Evolutionary conservation across 1,284 basidiomycete genomes (phyloP).

Genomic region (Laetiporus sulphureus): DNA sequence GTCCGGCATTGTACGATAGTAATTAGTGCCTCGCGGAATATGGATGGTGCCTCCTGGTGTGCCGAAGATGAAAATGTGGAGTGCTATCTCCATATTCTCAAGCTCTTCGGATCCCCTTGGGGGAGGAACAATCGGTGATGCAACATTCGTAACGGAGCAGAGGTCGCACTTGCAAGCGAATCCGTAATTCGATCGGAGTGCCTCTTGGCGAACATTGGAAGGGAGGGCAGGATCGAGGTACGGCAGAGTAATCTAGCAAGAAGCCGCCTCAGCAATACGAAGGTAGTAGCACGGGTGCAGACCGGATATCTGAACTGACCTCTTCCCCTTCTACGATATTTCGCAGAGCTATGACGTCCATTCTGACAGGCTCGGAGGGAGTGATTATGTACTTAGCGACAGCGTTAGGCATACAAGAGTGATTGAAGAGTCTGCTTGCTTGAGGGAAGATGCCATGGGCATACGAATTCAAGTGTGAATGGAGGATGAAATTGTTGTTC

Average conservation of each 20-base stretch:
- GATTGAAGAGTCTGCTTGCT: conserved; percentile 70
- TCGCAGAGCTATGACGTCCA: conserved; percentile 58
- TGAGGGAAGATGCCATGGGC: conserved; percentile 69
- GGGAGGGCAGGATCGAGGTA: conserved; percentile 70
- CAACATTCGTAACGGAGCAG: conserved; percentile 21
- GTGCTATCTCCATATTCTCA: conserved; percentile 25
- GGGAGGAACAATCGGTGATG: conserved; percentile 39
- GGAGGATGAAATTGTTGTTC: conserved; percentile 73
- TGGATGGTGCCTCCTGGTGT: too few species aligned
- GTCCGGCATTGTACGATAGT: conserved; percentile 32
- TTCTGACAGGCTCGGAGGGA: conserved; percentile 31
- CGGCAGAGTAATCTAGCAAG: conserved; percentile 56
- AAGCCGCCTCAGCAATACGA: not conserved
- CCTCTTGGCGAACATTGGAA: conserved; percentile 48
- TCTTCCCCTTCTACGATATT: conserved; percentile 54
- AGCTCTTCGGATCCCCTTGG: conserved; percentile 18
- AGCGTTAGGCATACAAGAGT: conserved; percentile 70
- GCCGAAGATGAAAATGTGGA: conserved; percentile 34
- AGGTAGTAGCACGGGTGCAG: not conserved
- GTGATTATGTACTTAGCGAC: conserved; percentile 50
- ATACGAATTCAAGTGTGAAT: conserved; percentile 58
- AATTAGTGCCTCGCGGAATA: too few species aligned
- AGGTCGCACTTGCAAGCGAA: conserved; percentile 53
- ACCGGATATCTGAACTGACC: conserved; percentile 31
- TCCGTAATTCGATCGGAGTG: conserved; percentile 55